Evolutionary conservation across 2,329 filamentous ascomycete species (phyloP).

Genomic region (Leptodontidium sp.): DNA sequence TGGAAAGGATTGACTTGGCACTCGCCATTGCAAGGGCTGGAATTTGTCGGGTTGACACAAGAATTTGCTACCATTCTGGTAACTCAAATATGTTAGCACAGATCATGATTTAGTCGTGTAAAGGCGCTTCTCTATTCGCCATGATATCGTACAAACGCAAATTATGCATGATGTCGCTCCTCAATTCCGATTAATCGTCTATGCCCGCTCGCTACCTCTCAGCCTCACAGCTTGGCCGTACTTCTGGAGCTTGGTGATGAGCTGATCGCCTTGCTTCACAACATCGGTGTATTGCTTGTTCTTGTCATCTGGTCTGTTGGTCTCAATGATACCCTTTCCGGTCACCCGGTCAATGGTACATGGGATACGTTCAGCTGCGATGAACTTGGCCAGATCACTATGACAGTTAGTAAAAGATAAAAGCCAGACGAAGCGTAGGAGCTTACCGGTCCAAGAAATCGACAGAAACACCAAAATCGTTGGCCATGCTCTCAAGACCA

Average conservation of each 20-base stretch:
- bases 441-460: constrained; percentile 93
- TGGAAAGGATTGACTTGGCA: constrained; percentile 6
- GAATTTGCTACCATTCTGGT: background rate
- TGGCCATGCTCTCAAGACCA: constrained; percentile 96
- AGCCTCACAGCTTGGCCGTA: constrained; percentile 96
- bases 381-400: constrained; percentile 95
- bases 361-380: constrained; percentile 90
- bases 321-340: constrained; percentile 96
- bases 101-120: constrained; percentile 26
- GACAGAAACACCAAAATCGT: constrained; percentile 94
- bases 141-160: constrained; percentile 41
- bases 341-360: constrained; percentile 98
- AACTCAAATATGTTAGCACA: background rate
- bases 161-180: constrained; percentile 23
- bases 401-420: constrained; percentile 27
- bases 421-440: background rate
- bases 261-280: constrained; percentile 94
- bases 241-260: constrained; percentile 99
- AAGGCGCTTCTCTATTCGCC: constrained; percentile 34
- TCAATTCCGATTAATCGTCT: constrained; percentile 40
- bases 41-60: background rate
- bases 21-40: constrained; percentile 1
- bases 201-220: constrained; percentile 92
- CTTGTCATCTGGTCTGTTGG: constrained; percentile 97
- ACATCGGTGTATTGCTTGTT: constrained; percentile 99